phyloP scores from a whole-genome alignment of 2,329 filamentous ascomycete genomes.

The Scolecobasidium constrictum region DNA sequence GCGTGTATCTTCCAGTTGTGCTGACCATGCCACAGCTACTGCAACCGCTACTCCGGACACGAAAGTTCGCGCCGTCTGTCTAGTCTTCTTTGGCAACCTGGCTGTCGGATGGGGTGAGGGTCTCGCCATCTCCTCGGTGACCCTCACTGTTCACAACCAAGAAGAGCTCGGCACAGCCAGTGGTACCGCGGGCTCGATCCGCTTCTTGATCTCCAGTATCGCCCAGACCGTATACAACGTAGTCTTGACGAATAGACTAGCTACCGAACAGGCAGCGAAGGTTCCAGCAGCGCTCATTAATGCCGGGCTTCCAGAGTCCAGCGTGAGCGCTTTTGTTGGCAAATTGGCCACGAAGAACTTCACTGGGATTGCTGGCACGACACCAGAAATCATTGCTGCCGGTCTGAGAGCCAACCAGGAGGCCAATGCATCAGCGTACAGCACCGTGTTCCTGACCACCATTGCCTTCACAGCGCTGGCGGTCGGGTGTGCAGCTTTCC shows the following conservation, averaged over 20 bases:
- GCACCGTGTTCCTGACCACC: constrained; percentile 30
- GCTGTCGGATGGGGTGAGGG: constrained; percentile 14
- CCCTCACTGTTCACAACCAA: constrained; percentile 13
- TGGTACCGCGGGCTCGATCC: constrained; percentile 12
- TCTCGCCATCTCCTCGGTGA: constrained; percentile 11
- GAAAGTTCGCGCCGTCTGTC: constrained; percentile 11
- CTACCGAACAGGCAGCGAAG: constrained; percentile 23
- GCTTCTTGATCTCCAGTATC: constrained; percentile 13
- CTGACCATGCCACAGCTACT: neutral
- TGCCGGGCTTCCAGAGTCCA: constrained; percentile 25
- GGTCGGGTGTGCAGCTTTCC: constrained; percentile 16
- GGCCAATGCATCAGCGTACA: constrained; percentile 29
- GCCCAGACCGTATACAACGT: constrained; percentile 25
- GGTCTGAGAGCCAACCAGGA: constrained; percentile 21
- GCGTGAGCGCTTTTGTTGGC: constrained; percentile 22
- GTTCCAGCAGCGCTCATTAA: constrained; percentile 24
- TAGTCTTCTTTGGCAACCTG: constrained; percentile 13
- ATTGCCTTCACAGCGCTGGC: constrained; percentile 28
- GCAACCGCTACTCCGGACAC: constrained; percentile 12
- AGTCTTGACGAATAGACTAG: constrained; percentile 28
- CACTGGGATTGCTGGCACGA: constrained; percentile 20
- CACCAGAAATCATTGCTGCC: constrained; percentile 20
- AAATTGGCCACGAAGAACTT: constrained; percentile 24
- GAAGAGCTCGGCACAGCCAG: constrained; percentile 14
- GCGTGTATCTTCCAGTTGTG: too few species aligned